Percentiles rank a stretch among this genome's conserved stretches.
phyloP scores from a whole-genome alignment of 2,329 filamentous ascomycete genomes.

The Parasarocladium wereldwijsianum region DNA sequence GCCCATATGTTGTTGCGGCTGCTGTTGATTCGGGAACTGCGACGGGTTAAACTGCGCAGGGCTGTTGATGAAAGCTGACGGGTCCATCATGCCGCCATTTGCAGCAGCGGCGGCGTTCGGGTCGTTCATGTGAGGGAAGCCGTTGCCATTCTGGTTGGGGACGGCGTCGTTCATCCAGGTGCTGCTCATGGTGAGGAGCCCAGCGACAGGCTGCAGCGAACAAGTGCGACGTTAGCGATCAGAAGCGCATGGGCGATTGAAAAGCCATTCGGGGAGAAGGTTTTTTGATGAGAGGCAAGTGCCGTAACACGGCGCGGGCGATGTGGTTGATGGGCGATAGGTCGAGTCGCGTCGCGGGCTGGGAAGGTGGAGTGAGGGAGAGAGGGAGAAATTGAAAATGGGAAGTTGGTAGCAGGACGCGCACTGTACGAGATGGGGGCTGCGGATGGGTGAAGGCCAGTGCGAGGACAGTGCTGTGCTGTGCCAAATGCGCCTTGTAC shows the following conservation, averaged over 20 bases:
- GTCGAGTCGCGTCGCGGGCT: slow-evolving; percentile 24
- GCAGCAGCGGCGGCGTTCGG: slow-evolving; percentile 29
- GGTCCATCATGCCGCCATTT: slow-evolving; percentile 48
- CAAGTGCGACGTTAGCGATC: slow-evolving; percentile 29
- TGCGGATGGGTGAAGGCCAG: no score
- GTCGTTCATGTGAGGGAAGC: slow-evolving; percentile 50
- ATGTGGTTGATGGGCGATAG: slow-evolving; percentile 21
- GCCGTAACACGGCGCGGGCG: slow-evolving; percentile 28
- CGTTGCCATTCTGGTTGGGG: slow-evolving; percentile 56
- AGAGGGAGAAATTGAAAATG: slow-evolving; percentile 2
- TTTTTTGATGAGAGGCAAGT: slow-evolving; percentile 21
- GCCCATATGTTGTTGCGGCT: slow-evolving; percentile 30
- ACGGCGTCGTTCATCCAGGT: slow-evolving; percentile 60
- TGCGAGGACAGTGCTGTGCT: no score
- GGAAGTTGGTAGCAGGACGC: no score
- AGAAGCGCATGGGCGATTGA: slow-evolving; percentile 19
- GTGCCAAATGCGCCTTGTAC: no score
- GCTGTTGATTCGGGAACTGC: slow-evolving; percentile 34
- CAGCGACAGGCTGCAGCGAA: slow-evolving; percentile 13
- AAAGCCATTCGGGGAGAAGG: slow-evolving; percentile 23
- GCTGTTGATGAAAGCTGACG: slow-evolving; percentile 47
- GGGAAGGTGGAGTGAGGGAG: slow-evolving; percentile 6
- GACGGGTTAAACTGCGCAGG: slow-evolving; percentile 44
- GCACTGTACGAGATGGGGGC: no score
- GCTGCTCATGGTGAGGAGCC: slow-evolving; percentile 42